Base-by-base conservation (phyloP, 805 yeast genomes). In the Wickerhamiella brachini region DNA sequence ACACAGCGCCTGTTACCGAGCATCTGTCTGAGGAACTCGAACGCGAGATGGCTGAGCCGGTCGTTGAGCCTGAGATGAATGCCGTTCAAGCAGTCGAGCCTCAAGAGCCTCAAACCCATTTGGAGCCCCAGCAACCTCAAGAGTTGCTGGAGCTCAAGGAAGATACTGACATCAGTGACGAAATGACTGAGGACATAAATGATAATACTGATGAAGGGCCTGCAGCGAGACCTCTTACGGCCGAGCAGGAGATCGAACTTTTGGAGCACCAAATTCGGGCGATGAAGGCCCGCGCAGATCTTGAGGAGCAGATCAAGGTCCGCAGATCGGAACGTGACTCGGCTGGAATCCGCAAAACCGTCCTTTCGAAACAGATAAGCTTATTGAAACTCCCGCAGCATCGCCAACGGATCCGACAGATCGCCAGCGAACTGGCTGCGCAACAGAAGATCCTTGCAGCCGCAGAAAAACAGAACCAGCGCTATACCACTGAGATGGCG, bases 281-380 rank as follows among this genome's bases (percentile, higher is more conserved):
- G 5, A 37, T 37, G 41, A 37, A 37, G 41, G 41, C 41, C 18
- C 41, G 41, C 10, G 15, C 18, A 10, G 51, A 38, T 43, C 49
- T 55, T 6, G 56, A 55, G 31, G 22, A 26, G 24, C 45, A 50
- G 45, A 51, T 48, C 44, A n/a, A 26, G 13, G 20, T 7, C 18
- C 41, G 41, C 15, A 18, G 41, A 10, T 15, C 41, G 3, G 20
- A n/a, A 4, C 17, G 41, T 4, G 41, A 37, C 41, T 15, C 20
- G 4, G n/a, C n/a, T 10, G 41, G 20, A 9, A 17, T 17, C 18
- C 41, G 41, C 41, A 37, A 37, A 20, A 15, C 8, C 7, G 41
- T 20, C 20, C 41, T 37, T 18, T 7, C 9, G 10, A 7, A 7
- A 6, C 15, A 37, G 13, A 17, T 37, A 18, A 37, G 13, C 15